phyloP scores from a whole-genome alignment of 495 filamentous ascomycete species.

The Trichoderma erinaceum region DNA sequence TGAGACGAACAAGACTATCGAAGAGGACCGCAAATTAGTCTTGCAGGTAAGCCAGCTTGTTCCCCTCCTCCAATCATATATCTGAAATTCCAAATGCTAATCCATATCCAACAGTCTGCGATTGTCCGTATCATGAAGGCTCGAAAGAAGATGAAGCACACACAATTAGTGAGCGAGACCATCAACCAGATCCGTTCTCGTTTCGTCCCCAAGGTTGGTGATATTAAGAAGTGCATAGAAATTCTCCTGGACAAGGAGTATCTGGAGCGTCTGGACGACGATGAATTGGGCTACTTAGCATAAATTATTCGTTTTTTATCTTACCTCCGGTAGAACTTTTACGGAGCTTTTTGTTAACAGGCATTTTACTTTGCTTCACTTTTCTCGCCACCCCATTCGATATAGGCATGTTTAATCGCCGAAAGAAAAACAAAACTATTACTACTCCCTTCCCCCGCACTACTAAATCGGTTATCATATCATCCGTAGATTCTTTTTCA shows the following conservation, averaged over 20 bases:
- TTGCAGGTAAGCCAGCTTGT: conserved; percentile 70
- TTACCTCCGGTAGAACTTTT: not conserved
- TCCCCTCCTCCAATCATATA: not conserved
- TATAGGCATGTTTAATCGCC: not conserved
- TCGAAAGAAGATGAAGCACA: conserved; percentile 96
- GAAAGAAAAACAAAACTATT: not conserved
- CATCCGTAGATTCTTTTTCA: conserved; percentile 1
- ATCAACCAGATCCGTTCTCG: conserved; percentile 92
- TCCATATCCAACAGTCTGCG: conserved; percentile 61
- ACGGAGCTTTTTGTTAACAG: not conserved
- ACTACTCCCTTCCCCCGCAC: not conserved
- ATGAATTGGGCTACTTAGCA: conserved; percentile 88
- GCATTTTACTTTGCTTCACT: not conserved
- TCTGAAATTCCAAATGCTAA: conserved; percentile 30
- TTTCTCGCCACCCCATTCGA: not conserved
- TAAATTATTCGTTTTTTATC: conserved; percentile 28
- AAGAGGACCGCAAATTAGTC: conserved; percentile 92
- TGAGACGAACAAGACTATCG: conserved; percentile 98
- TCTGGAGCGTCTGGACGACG: conserved; percentile 87
- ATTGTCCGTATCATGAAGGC: conserved; percentile 99
- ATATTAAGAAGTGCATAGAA: conserved; percentile 99
- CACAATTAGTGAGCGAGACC: conserved; percentile 84
- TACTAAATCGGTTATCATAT: not conserved
- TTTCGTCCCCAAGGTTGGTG: conserved; percentile 84
- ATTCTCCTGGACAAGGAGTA: conserved; percentile 99